Evolutionary conservation across 2,329 filamentous ascomycete species (phyloP).

Genomic region (Nectriaceae sp.): DNA sequence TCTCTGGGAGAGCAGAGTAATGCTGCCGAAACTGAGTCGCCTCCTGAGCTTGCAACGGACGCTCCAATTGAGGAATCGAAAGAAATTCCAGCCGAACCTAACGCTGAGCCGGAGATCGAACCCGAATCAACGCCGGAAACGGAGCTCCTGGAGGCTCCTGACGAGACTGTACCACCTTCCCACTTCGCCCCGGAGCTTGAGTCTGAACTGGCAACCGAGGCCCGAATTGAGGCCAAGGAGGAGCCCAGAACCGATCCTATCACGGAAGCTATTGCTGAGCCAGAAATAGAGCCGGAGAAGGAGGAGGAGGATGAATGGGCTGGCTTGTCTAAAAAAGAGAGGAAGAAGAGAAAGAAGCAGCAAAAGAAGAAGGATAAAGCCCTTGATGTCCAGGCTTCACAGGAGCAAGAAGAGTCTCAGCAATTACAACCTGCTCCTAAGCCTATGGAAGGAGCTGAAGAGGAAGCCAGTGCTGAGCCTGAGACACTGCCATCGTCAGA

Average conservation of each 20-base stretch:
- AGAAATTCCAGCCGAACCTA: too few relatives aligned
- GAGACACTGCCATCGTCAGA: neutral
- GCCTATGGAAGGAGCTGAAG: neutral
- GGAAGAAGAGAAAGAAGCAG: conserved; percentile 1
- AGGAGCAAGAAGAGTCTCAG: neutral
- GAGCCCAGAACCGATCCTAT: neutral
- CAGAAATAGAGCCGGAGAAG: neutral
- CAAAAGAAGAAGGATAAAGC: neutral
- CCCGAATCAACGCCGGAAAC: neutral
- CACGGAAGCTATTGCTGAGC: neutral
- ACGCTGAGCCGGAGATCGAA: neutral
- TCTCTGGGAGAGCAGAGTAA: conserved; percentile 2
- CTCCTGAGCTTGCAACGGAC: neutral
- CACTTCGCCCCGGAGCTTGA: neutral
- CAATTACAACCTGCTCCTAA: neutral
- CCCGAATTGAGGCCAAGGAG: neutral
- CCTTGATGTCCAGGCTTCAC: neutral
- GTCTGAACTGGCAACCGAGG: neutral
- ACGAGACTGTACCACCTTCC: neutral
- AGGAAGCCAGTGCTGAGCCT: neutral
- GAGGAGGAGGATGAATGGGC: neutral
- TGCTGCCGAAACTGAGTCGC: neutral
- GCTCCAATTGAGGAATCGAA: neutral
- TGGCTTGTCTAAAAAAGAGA: conserved; percentile 1
- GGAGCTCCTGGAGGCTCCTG: neutral